phyloP scores from a whole-genome alignment of 257 asterid genomes.

The Agastache rugosa region DNA sequence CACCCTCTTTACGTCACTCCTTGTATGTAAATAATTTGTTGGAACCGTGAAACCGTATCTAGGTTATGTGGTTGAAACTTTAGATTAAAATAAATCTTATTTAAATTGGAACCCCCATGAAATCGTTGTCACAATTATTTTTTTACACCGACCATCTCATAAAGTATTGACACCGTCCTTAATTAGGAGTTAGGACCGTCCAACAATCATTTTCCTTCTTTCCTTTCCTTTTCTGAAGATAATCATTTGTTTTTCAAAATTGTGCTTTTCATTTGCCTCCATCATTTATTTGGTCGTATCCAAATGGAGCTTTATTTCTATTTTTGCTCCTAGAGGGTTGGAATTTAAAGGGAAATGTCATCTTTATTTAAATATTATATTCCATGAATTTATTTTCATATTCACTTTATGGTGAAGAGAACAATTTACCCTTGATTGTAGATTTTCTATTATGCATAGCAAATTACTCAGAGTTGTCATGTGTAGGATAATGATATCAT shows the following conservation, averaged over 20 bases:
- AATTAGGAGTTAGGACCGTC: conserved; percentile 29
- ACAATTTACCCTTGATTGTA: not conserved
- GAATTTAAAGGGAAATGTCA: conserved; percentile 22
- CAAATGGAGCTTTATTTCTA: not conserved
- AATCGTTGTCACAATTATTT: conserved; percentile 3
- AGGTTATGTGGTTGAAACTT: too few species aligned
- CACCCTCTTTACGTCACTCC: not conserved
- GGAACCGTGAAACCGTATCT: too few species aligned
- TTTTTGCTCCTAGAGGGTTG: conserved; percentile 18
- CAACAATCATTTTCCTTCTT: conserved; percentile 19
- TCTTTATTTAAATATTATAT: not conserved
- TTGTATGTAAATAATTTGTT: too few species aligned
- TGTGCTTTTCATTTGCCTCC: conserved; percentile 29
- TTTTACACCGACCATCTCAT: conserved; percentile 41
- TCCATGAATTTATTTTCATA: not conserved
- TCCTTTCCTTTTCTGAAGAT: not conserved
- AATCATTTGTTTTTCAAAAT: conserved; percentile 24
- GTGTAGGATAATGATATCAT: too few species aligned
- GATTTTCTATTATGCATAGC: not conserved
- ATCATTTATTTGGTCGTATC: conserved; percentile 25
- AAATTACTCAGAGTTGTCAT: too few species aligned
- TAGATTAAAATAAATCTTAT: not conserved
- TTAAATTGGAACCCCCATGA: conserved; percentile 4
- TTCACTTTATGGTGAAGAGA: not conserved
- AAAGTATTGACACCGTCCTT: conserved; percentile 20